phyloP scores from a whole-genome alignment of 768 basidiomycete species.

The Macrocybe gigantea region DNA sequence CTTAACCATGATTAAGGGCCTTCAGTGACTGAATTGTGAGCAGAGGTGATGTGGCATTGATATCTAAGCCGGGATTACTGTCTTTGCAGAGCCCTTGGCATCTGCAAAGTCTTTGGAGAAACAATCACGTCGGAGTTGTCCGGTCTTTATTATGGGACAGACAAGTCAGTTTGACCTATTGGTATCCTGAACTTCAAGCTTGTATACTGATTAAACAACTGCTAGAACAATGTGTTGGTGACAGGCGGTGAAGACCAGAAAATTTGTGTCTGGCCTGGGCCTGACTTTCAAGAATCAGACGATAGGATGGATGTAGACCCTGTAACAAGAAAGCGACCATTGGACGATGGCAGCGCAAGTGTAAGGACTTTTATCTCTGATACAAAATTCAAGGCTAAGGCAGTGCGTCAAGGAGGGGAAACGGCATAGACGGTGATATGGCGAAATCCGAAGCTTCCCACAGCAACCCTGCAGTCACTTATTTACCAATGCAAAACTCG shows the following conservation, averaged over 20 bases:
- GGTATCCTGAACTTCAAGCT: neutral
- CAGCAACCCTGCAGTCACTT: neutral
- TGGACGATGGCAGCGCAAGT: neutral
- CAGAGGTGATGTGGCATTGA: slow-evolving; percentile 55
- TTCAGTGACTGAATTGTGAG: neutral
- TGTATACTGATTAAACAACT: neutral
- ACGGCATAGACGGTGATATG: no score
- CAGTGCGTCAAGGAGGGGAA: no score
- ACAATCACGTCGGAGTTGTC: slow-evolving; percentile 52
- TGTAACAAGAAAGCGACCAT: slow-evolving; percentile 12
- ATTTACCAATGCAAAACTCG: slow-evolving; percentile 88
- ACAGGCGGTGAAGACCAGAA: slow-evolving; percentile 49
- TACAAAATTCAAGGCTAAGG: no score
- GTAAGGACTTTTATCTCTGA: no score
- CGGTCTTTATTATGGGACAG: slow-evolving; percentile 54
- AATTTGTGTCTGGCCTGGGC: slow-evolving; percentile 34
- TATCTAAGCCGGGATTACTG: slow-evolving; percentile 38
- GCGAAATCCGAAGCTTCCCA: no score
- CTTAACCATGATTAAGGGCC: neutral
- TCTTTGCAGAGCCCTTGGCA: slow-evolving; percentile 38
- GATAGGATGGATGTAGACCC: slow-evolving; percentile 22
- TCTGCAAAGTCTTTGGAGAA: slow-evolving; percentile 46
- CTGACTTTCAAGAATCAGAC: slow-evolving; percentile 8
- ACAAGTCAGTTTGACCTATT: slow-evolving; percentile 23
- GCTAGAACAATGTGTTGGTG: slow-evolving; percentile 32